Evolutionary conservation across 2,329 filamentous ascomycete genomes (phyloP), one percentile per base, ranked within the genome.

Genomic region (Botrytis squamosa): DNA sequence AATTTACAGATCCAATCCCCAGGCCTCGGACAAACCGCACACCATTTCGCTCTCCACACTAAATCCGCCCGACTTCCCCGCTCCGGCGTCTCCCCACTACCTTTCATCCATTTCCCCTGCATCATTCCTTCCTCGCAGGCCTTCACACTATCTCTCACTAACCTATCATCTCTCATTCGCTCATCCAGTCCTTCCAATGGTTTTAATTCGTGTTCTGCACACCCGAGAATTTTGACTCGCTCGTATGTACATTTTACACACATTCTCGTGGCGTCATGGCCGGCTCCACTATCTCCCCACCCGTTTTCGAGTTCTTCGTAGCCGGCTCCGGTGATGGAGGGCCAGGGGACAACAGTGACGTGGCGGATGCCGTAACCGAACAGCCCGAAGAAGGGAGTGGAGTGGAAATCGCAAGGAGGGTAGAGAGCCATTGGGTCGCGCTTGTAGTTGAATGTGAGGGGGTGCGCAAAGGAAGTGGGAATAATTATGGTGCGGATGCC

Each of bases 391-490:
- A 80, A 77, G 0, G 79, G 77, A 6, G 72, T 74, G 12, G 63
- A 36, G 71, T 79, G 79, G 69, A 75, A 81, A 29, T 72, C 70
- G 57, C 79, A 80, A 1, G 76, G 75, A 8, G 64, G 66, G 6
- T 70, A 74, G 29, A 18, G 63, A 67, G n/a, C 36, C 57, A 25
- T 59, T 42, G 22, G 64, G n/a, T 42, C 73, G 68, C 10, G 77
- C 69, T 3, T 52, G 73, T 78, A 77, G 66, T 80, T 79, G 75
- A 81, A 81, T 3, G 40, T 74, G 5, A 81, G 78, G 0, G 80
- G 80, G 63, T 81, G 79, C 10, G 75, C 76, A 68, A 80, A 81
- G 0, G 71, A 38, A 0, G 80, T 81, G 0, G n/a, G 76, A 52
- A 80, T 79, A 2, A 38, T 59, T 40, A 68, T 74, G n/a, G 75